Base-by-base conservation (phyloP, 2,329 filamentous ascomycete species). In the Camptophora hylomeconis region DNA sequence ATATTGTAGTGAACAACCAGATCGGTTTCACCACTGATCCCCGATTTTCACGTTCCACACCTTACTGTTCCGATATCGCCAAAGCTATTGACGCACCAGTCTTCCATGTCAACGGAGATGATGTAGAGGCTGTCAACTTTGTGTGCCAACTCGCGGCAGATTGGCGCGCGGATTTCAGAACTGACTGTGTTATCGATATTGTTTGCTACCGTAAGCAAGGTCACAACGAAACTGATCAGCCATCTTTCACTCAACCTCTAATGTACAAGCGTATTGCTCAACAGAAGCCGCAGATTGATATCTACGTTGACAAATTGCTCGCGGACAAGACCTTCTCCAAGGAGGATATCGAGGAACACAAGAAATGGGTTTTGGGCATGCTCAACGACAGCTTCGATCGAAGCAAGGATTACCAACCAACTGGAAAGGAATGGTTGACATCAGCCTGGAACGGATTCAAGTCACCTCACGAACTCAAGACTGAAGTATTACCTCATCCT, bases 371-470 rank as follows among this genome's bases (percentile, higher is more conserved):
- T 36, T 98, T 87, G 89, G 81, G 81, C 38, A 95, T 95, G 86
- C 69, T 98, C 33, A 87, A 93, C 51, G 87, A 95, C 57, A 94
- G 84, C 62, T 98, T 95, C 58, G 70, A 83, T 48, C 84, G 87
- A 60, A 93, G 86, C 60, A 95, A 92, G 61, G 87, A 98, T 49
- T 98, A 98, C 61, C 80, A 87, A 57, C 83, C 89, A 24, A 92
- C 81, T 21, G 81, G 86, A 42, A 92, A 93, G 63, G 89, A 98
- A 61, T 98, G 89, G 89, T 75, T 93, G 45, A 95, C 89, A 6
- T 94, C 86, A 28, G 87, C 89, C 32, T 98, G 89, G 89, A 92
- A 98, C 62, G 87, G 87, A 39, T 95, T 98, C 75, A 95, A 95
- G 66, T 92, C 86, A 17, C 89, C 89, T 48, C 95, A 94, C 67